A percentile compares a stretch with the other conserved stretches of the same genome.
Conservation (phyloP, 768 basidiomycete genomes). For the Boletus sp. region DNA sequence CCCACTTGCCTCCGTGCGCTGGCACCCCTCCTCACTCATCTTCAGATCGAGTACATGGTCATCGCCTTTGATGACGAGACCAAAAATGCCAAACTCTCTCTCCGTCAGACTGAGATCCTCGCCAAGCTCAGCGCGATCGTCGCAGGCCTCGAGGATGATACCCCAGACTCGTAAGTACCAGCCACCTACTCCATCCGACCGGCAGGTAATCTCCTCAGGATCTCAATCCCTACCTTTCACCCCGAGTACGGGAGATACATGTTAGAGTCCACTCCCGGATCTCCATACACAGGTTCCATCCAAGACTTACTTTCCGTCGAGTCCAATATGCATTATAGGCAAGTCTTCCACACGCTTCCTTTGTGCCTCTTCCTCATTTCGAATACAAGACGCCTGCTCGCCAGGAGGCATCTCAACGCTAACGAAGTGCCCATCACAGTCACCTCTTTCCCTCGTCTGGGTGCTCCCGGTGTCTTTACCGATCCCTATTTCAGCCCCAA, state of each 20-base stretch:
- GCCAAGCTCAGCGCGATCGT: slow-evolving; percentile 69
- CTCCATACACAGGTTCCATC: slow-evolving; percentile 88
- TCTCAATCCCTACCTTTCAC: slow-evolving; percentile 86
- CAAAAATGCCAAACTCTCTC: slow-evolving; percentile 82
- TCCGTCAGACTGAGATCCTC: slow-evolving; percentile 95
- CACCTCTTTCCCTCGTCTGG: slow-evolving; percentile 93
- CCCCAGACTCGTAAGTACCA: slow-evolving; percentile 52
- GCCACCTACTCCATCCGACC: background rate
- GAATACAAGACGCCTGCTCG: slow-evolving; percentile 67
- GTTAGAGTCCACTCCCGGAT: slow-evolving; percentile 96
- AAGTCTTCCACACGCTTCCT: background rate
- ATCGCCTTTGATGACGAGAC: slow-evolving; percentile 73
- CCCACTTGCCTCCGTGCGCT: background rate
- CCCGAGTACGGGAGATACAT: slow-evolving; percentile 99
- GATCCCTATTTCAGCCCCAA: slow-evolving; percentile 81
- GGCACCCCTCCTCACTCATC: slow-evolving; percentile 8
- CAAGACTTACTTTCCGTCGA: slow-evolving; percentile 87
- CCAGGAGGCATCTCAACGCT: slow-evolving; percentile 73
- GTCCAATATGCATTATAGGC: slow-evolving; percentile 93
- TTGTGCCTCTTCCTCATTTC: slow-evolving; percentile 5
- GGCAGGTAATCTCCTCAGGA: slow-evolving; percentile 36
- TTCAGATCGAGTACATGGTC: slow-evolving; percentile 94
- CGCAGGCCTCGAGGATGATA: slow-evolving; percentile 51
- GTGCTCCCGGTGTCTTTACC: slow-evolving; percentile 85
- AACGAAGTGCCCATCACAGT: slow-evolving; percentile 91